Conservation (phyloP, 1,284 basidiomycete species). For the Ganoderma resinaceum region DNA sequence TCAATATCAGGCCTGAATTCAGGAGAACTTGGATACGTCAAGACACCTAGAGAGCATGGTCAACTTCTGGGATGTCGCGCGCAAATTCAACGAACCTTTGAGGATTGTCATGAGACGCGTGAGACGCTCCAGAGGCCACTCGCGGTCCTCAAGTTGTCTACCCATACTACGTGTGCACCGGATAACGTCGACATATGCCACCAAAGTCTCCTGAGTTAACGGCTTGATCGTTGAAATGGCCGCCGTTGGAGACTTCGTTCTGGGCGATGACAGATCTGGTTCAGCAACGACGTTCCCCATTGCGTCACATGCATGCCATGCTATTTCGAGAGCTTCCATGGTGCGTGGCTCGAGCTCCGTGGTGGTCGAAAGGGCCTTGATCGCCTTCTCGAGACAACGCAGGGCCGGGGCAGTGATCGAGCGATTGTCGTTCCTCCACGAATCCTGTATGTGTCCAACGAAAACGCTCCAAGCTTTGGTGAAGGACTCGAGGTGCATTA, state of each 20-base stretch:
- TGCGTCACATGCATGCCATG: slow-evolving; percentile 75
- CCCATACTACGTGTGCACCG: slow-evolving; percentile 62
- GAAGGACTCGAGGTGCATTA: slow-evolving; percentile 77
- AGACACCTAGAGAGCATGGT: slow-evolving; percentile 55
- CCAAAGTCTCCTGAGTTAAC: slow-evolving; percentile 89
- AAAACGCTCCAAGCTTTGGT: slow-evolving; percentile 76
- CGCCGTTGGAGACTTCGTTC: slow-evolving; percentile 11
- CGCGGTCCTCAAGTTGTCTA: slow-evolving; percentile 54
- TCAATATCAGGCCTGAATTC: slow-evolving; percentile 92
- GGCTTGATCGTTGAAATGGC: slow-evolving; percentile 42
- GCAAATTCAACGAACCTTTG: slow-evolving; percentile 60
- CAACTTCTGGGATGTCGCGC: neutral
- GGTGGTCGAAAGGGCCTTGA: slow-evolving; percentile 58
- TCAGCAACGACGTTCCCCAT: slow-evolving; percentile 59
- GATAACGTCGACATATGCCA: slow-evolving; percentile 80
- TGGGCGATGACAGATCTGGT: slow-evolving; percentile 23
- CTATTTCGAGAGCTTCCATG: slow-evolving; percentile 59
- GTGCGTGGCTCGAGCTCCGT: slow-evolving; percentile 53
- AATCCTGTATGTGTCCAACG: slow-evolving; percentile 70
- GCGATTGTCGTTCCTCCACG: slow-evolving; percentile 74
- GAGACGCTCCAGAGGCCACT: slow-evolving; percentile 71
- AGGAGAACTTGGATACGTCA: slow-evolving; percentile 84
- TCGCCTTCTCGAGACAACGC: slow-evolving; percentile 81
- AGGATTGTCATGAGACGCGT: slow-evolving; percentile 78
- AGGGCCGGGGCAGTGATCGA: slow-evolving; percentile 81